Base-by-base conservation (phyloP, 2,329 filamentous ascomycete species). In the Beauveria pseudobassiana region DNA sequence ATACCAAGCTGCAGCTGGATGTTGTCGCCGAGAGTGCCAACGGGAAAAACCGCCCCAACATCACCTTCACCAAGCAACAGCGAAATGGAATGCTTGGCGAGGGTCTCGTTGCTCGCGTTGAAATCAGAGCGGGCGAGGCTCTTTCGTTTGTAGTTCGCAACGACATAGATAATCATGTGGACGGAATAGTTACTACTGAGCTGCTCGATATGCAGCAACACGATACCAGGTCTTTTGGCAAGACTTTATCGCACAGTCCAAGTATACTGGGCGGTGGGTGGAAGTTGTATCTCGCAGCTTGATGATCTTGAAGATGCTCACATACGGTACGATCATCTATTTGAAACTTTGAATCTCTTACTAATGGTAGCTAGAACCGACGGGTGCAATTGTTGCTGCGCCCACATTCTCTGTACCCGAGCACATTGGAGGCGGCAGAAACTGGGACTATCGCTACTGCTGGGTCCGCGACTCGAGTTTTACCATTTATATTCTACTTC, bases 401-500 rank as follows among this genome's bases (percentile, higher is more conserved):
- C 88, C 89, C 0, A 92, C 88, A 0, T 93, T 92, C 68, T 91
- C 88, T 0, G 80, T 92, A 1, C 89, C 89, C 0, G 89, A 92
- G 70, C 86, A 87, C 56, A 82, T 91, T 45, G 88, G 88, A 20
- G 88, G 88, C 16, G 75, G 77, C 22, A 81, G 82, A 24, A 87
- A 87, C 68, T 87, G 84, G 87, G 87, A 90, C 70, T 90, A 90
- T 69, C 81, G 87, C n/a, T 93, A 84, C 73, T 89, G 82, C 10
- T 93, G 89, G 89, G 84, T 92, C 42, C 82, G 89, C 24, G 89
- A 93, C 74, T 85, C 87, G 0, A 90, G 87, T 65, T 91, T 91
- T 73, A 90, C 87, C 1, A 85, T 91, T 66, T 92, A 92, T 67
- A 87, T 92, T 64, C 80, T 93, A 34, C 80, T 93, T 2, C 85